These are phyloP conservation scores for Phytophthora rubi DNA, from an alignment of 352 stramenopile genomes.

Conservation along the genomic window DNA sequence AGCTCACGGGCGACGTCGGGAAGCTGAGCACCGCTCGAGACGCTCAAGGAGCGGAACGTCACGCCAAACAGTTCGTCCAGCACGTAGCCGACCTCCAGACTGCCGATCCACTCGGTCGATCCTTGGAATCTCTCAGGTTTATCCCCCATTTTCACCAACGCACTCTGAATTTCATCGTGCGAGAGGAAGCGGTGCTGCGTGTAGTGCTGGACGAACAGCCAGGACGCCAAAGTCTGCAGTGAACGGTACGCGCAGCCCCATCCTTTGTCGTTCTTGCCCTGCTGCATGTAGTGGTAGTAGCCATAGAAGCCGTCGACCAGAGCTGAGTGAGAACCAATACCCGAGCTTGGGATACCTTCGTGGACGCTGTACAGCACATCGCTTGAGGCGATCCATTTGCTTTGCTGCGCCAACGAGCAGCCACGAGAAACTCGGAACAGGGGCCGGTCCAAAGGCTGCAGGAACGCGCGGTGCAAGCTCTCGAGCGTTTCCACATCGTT, in stretches of 20 bases:
- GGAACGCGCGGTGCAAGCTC: slow-evolving; percentile 42
- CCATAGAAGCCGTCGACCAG: slow-evolving; percentile 80
- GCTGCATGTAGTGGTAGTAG: slow-evolving; percentile 90
- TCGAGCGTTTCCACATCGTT: slow-evolving; percentile 27
- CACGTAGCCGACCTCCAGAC: slow-evolving; percentile 84
- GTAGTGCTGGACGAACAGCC: slow-evolving; percentile 77
- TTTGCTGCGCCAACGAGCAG: slow-evolving; percentile 53
- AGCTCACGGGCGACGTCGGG: slow-evolving; percentile 71
- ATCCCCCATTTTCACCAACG: slow-evolving; percentile 81
- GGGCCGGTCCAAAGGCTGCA: slow-evolving; percentile 53
- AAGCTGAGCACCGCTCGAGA: slow-evolving; percentile 61
- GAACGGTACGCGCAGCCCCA: slow-evolving; percentile 91
- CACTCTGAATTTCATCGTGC: slow-evolving; percentile 80
- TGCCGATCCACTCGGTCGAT: slow-evolving; percentile 86
- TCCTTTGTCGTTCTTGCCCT: slow-evolving; percentile 84
- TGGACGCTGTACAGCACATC: slow-evolving; percentile 79
- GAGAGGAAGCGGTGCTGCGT: slow-evolving; percentile 47
- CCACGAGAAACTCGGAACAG: slow-evolving; percentile 44
- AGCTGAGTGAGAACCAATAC: slow-evolving; percentile 35
- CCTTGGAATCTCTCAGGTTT: slow-evolving; percentile 73
- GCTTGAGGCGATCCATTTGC: slow-evolving; percentile 32
- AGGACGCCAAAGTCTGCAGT: slow-evolving; percentile 87
- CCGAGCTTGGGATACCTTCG: slow-evolving; percentile 57
- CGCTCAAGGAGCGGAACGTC: slow-evolving; percentile 73
- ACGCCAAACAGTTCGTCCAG: slow-evolving; percentile 80